Conservation (phyloP, 2,329 filamentous ascomycete genomes). For the Decorospora gaudefroyi region DNA sequence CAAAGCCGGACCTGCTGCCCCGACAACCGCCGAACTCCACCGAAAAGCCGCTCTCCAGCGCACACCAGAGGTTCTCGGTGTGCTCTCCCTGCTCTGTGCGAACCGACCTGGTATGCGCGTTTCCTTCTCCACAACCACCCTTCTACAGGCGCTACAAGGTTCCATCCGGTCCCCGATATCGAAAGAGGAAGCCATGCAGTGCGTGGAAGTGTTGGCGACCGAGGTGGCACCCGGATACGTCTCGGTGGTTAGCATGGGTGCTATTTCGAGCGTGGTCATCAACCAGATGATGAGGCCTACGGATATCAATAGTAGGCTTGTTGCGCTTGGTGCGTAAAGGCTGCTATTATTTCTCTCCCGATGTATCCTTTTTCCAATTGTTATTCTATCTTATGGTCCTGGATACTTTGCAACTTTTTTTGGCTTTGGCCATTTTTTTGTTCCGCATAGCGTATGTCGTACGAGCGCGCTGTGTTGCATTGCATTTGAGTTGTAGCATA, state of each 20-base stretch:
- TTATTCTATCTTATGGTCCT: too few relatives aligned
- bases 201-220: constrained; percentile 50
- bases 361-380: too few relatives aligned
- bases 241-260: constrained; percentile 45
- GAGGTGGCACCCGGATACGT: constrained; percentile 54
- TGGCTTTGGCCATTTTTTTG: too few relatives aligned
- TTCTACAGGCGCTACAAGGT: constrained; percentile 52
- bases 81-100: constrained; percentile 51
- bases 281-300: constrained; percentile 42
- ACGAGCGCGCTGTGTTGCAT: too few relatives aligned
- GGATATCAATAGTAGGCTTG: constrained; percentile 42
- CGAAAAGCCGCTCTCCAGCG: constrained; percentile 55
- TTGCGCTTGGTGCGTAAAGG: constrained; percentile 31
- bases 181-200: constrained; percentile 51
- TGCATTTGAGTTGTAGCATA: too few relatives aligned
- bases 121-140: constrained; percentile 51
- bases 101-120: constrained; percentile 43
- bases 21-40: constrained; percentile 50
- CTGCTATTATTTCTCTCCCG: not conserved
- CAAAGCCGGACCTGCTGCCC: constrained; percentile 46
- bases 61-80: constrained; percentile 51
- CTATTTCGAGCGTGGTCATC: constrained; percentile 52
- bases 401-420: too few relatives aligned
- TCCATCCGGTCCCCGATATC: constrained; percentile 54
- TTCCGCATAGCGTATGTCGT: too few relatives aligned